phyloP scores from a whole-genome alignment of 495 filamentous ascomycete species.

The Xylaria grammica region DNA sequence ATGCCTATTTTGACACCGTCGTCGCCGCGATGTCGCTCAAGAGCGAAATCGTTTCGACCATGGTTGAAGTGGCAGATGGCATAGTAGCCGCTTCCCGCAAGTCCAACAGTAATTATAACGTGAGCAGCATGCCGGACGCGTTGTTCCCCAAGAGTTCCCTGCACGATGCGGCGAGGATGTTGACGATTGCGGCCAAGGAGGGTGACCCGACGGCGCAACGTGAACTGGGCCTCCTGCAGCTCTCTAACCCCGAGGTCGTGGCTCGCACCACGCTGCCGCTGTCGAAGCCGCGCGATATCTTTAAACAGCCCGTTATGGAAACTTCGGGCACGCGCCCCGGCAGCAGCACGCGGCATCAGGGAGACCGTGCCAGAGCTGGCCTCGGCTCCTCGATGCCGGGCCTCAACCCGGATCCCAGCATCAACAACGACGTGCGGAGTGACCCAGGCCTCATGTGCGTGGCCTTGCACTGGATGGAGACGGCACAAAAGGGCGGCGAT shows the following conservation, averaged over 20 bases:
- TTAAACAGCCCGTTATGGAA: conserved; percentile 87
- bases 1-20: conserved; percentile 93
- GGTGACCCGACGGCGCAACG: conserved; percentile 91
- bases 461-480: conserved; percentile 98
- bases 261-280: conserved; percentile 84
- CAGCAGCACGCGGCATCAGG: conserved; percentile 37
- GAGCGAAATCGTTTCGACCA: conserved; percentile 84
- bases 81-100: conserved; percentile 65
- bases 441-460: conserved; percentile 95
- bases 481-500: conserved; percentile 85
- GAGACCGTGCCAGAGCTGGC: conserved; percentile 29
- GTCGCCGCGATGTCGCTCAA: conserved; percentile 88
- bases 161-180: conserved; percentile 87
- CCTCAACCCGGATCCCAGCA: conserved; percentile 38
- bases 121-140: conserved; percentile 26
- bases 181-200: conserved; percentile 93
- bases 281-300: conserved; percentile 84
- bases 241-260: conserved; percentile 89
- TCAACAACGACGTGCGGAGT: conserved; percentile 62
- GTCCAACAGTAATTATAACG: conserved; percentile 39
- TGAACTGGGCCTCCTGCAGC: conserved; percentile 91
- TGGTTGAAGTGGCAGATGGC: conserved; percentile 87
- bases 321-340: conserved; percentile 57
- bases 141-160: conserved; percentile 64
- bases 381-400: conserved; percentile 33